Evolutionary conservation across 306 rosid species (phyloP).

Genomic region (Prunus kanzakura): DNA sequence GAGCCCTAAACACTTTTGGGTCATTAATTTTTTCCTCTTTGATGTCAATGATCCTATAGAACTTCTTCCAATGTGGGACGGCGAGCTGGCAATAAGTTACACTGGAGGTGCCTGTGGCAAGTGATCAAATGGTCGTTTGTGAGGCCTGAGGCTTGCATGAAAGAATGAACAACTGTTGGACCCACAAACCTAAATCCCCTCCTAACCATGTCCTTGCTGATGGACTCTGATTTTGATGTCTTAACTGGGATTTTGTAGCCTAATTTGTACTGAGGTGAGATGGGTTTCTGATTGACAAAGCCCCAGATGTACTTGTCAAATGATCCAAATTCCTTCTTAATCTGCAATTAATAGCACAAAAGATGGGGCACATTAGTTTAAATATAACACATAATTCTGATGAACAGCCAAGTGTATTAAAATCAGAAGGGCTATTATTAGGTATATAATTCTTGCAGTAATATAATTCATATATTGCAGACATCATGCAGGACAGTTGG

Average conservation of each 20-base stretch:
- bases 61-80: conserved; percentile 25
- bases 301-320: conserved; percentile 91
- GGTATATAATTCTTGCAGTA: background rate
- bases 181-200: conserved; percentile 88
- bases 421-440: conserved; percentile 15
- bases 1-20: conserved; percentile 22
- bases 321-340: conserved; percentile 72
- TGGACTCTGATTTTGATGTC: conserved; percentile 95
- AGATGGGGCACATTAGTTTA: background rate
- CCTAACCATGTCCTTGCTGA: conserved; percentile 95
- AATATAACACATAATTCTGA: background rate
- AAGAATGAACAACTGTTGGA: conserved; percentile 92
- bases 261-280: conserved; percentile 79
- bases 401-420: conserved; percentile 15
- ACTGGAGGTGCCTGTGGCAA: conserved; percentile 84
- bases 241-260: conserved; percentile 91
- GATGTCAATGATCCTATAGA: conserved; percentile 25
- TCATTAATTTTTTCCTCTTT: conserved; percentile 22
- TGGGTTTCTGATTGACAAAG: conserved; percentile 76
- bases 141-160: conserved; percentile 94
- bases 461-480: background rate
- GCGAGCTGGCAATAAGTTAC: conserved; percentile 47
- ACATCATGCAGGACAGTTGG: conserved; percentile 27
- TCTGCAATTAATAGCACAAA: conserved; percentile 34
- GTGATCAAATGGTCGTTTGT: conserved; percentile 87